Base-by-base conservation (phyloP, 805 yeast species). In the Maudiozyma pseudohumilis region DNA sequence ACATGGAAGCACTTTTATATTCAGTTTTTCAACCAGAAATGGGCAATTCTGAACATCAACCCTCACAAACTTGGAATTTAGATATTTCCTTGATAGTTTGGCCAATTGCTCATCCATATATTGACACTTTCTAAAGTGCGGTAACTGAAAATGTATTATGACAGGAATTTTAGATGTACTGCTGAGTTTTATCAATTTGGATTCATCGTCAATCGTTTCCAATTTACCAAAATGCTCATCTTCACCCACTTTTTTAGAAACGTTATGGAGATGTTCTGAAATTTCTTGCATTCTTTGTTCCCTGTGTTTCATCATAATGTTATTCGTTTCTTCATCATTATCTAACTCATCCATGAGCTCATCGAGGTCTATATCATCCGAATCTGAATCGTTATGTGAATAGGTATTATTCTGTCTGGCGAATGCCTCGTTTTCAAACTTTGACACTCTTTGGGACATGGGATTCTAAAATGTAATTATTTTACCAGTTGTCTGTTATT, bases 21-120 rank as follows among this genome's bases (percentile, higher is more conserved):
- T 62, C 28, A 86, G 65, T 50, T 74, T 76, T 2, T 74, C 60
- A 4, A 76, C 85, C 32, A 86, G 61, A 50, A 85, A 85, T 3
- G 94, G 87, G 1, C 88, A 81, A 27, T 70, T 61, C 25, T 65
- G 70, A 0, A 83, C 95, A 38, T 69, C 64, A 4, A 81, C 69
- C 32, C 70, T 65, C 16, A 70, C 56, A 41, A 80, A 73, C 40
- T 64, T 66, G 1, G 82, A 64, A 2, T 64, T 61, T 33, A 79
- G 50, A 57, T 84, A 83, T 44, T 70, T 73, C 40, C 66, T 67
- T 1, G 89, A 75, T 6, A 84, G 49, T 35, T 34, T 44, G 21
- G 46, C 40, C 21, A 70, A 47, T 42, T 67, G 65, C 4, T 63
- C 53, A 42, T 77, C 72, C 80, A 84, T 74, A 16, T 66, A 56